Base-by-base conservation (phyloP, 106 monocot species). In the Allium sativum region DNA sequence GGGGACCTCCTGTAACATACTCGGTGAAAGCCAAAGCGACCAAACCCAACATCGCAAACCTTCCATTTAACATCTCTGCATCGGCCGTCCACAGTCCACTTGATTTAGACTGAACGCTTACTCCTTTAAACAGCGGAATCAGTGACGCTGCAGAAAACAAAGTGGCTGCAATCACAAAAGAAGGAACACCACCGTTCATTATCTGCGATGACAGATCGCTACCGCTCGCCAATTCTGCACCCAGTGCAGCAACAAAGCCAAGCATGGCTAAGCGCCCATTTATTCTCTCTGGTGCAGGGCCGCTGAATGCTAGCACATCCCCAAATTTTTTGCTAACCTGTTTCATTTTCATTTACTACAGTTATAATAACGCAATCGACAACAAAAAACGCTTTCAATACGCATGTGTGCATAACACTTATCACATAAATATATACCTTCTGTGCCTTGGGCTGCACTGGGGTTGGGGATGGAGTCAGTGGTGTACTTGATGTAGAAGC, bases 221-320 rank as follows among this genome's bases (percentile, higher is more conserved):
- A 7, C 82, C 82, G 6, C 72, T 77, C 8, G 65, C 68, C 44
- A 65, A 21, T 74, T 83, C 87, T 4, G 76, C 76, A 3, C 79
- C 87, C 40, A 88, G 0, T 6, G 88, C 83, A 44, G 83, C 60
- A 16, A 75, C 75, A 59, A 88, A 89, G 2, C 89, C 89, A 15
- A 89, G 40, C 89, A 89, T 89, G 12, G 89, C 89, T 7, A 89
- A 74, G 17, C 89, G 66, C 5, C 89, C 84, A 54, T 89, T 89
- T 76, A 84, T 84, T 65, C 84, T 57, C 76, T 89, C 89, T 16
- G 89, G 89, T 46, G 70, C 89, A 20, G 89, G 84, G 10, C 89
- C 89, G 21, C 78, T 66, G 75, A 89, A 89, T 10, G 89, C 81
- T 7, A 89, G 61, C 15, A 76, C 40, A 62, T 89, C 84, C 0